Evolutionary conservation across 2,329 filamentous ascomycete genomes (phyloP).

Genomic region (Fusarium duplospermum): DNA sequence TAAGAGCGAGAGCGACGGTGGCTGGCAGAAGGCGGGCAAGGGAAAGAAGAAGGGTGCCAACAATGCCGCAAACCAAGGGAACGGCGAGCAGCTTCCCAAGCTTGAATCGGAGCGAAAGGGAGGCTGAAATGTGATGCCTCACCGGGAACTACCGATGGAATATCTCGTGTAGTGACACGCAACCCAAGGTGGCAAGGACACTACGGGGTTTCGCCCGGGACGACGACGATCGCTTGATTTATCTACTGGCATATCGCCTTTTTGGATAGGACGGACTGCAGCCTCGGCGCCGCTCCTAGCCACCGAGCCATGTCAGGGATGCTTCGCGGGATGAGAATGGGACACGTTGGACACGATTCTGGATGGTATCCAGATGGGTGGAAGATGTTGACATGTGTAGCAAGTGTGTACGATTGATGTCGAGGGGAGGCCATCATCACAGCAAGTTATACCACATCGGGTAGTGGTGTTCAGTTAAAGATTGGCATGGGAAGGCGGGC

Average conservation of each 20-base stretch:
- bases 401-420: constrained; percentile 44
- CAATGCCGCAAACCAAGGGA: constrained; percentile 48
- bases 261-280: constrained; percentile 40
- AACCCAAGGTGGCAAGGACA: not conserved
- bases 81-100: constrained; percentile 67
- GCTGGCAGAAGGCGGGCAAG: constrained; percentile 71
- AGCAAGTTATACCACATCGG: constrained; percentile 35
- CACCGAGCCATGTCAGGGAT: constrained; percentile 15
- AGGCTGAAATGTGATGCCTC: constrained; percentile 53
- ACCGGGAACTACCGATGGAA: constrained; percentile 25
- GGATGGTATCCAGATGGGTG: constrained; percentile 36
- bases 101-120: constrained; percentile 72
- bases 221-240: constrained; percentile 19
- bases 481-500: constrained; percentile 33
- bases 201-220: not conserved
- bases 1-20: constrained; percentile 66
- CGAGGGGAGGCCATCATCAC: constrained; percentile 22
- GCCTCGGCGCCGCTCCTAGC: constrained; percentile 15
- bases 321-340: constrained; percentile 13
- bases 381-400: constrained; percentile 30
- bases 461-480: constrained; percentile 32
- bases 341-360: constrained; percentile 42
- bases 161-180: not conserved
- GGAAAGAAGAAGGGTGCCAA: constrained; percentile 59
- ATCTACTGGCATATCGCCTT: constrained; percentile 24